Base-by-base conservation (phyloP, 1,284 basidiomycete species). In the Microbotryum violaceum region DNA sequence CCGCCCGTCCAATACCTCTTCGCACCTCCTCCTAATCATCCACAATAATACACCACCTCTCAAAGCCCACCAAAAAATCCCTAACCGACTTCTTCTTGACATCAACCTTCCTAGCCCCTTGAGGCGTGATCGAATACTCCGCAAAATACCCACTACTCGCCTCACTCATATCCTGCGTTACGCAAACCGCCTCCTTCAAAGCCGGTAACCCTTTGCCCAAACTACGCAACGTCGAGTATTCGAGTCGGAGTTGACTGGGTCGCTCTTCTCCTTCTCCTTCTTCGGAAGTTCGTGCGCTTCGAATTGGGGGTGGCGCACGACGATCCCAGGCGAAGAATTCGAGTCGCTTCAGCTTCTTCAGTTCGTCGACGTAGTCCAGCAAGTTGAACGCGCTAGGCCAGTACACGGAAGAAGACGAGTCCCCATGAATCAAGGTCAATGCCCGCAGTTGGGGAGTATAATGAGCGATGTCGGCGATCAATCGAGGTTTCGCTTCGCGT, bases 251-350 rank as follows among this genome's bases (percentile, higher is more conserved):
- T 49, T 54, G 54, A 48, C 57, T 23, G 4, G 50, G 9, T 23
- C 31, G 31, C 45, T 7, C 53, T 31, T 23, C 37, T 25, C 42
- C 37, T 44, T 18, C 23, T 31, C 25, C 21, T 18, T 37, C 18
- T 9, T 29, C 31, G 23, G 44, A 44, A 21, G 10, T 33, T 47
- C 21, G 56, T 46, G 42, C 20, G 42, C 9, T 37, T 33, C 51
- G 21, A 42, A 18, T 18, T 9, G 7, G 48, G 42, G 23, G 45
- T 7, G 58, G 62, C 0, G 62, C 27, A 5, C 44, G 52, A 25
- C 61, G 66, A 29, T 68, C 66, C 21, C 29, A 65, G 23, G 64
- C 66, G 48, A 59, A 68, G 53, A 68, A 68, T 18, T 48, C 47
- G 29, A 68, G 51, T 1, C 33, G 6, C 4, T 47, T 31, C 25